phyloP scores from a whole-genome alignment of 805 yeast species.

The Saccharomycopsis guyanensis region DNA sequence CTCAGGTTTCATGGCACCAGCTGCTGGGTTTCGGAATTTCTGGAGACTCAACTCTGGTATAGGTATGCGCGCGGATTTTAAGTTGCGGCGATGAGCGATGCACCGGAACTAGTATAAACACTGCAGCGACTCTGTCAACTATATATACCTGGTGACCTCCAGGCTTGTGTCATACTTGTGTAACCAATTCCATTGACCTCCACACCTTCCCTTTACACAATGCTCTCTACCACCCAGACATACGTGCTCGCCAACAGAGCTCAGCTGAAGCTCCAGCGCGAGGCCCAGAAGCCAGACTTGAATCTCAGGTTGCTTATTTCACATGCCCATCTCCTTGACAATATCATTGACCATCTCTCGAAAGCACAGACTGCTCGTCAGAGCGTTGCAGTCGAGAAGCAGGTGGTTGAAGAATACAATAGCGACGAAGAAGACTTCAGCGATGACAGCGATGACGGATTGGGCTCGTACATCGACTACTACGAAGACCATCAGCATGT shows the following conservation, averaged over 20 bases:
- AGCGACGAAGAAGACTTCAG: neutral
- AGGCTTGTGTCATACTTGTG: neutral
- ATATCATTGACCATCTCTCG: conserved; percentile 42
- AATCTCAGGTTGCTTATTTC: conserved; percentile 51
- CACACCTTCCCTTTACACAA: neutral
- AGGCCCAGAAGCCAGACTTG: conserved; percentile 51
- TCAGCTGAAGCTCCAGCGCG: conserved; percentile 52
- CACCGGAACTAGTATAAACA: too few species aligned
- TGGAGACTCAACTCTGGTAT: neutral
- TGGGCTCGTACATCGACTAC: conserved; percentile 1
- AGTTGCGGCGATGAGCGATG: neutral
- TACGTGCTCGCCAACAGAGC: conserved; percentile 59
- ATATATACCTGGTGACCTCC: too few species aligned
- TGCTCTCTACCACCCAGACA: conserved; percentile 34
- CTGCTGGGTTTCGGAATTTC: neutral
- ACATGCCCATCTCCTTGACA: conserved; percentile 67
- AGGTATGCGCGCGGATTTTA: neutral
- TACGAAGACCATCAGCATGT: neutral
- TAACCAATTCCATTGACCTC: neutral
- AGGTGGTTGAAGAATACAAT: neutral
- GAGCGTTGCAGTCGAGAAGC: conserved; percentile 23
- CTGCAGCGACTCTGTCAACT: too few species aligned
- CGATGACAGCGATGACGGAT: neutral
- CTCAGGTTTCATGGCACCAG: too few species aligned
- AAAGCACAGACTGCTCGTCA: conserved; percentile 21